Base-by-base conservation (phyloP, 495 filamentous ascomycete species). In the Filosporella fistucella region DNA sequence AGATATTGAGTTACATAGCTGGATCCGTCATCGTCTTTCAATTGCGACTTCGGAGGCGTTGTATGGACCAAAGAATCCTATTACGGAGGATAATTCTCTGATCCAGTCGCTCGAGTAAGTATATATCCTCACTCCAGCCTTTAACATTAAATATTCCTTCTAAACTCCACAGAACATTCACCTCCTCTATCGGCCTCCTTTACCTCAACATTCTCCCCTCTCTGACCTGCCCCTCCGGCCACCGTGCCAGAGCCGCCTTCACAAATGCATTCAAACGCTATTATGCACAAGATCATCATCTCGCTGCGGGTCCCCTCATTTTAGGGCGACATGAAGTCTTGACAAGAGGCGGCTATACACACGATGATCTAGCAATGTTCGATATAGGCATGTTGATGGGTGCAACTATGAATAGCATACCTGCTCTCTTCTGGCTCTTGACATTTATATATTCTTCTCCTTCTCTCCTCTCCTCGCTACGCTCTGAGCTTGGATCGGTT, bases 311-410 rank as follows among this genome's bases (percentile, higher is more conserved):
- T 17, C 30, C 33, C 13, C 21, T 49, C 2, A 25, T 49, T 18
- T 20, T 22, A n/a, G 46, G 17, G 3, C 46, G 46, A 12, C 42
- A 34, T 18, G 18, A 24, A 14, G 14, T 18, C 25, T 20, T 49
- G 14, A 49, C 38, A 1, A 16, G 16, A 2, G 24, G 17, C 7
- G 46, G 46, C 25, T 22, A 22, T 5, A 49, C 25, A 8, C 2
- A 3, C 8, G 37, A 41, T 34, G 37, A 49, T 12, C 25, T 61
- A 9, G 61, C 47, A 7, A 14, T 16, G 34, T 63, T 62, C 12
- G 70, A 72, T 41, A 60, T 72, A 25, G 66, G 63, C 7, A 70
- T 74, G 28, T 57, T 74, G 3, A 69, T 71, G 42, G 71, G 68
- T 1, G 66, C 64, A 18, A 69, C 72, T 38, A 68, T 71, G 14